Base-by-base conservation (phyloP, 2,329 filamentous ascomycete species). In the Monilinia vaccinii-corymbosi region DNA sequence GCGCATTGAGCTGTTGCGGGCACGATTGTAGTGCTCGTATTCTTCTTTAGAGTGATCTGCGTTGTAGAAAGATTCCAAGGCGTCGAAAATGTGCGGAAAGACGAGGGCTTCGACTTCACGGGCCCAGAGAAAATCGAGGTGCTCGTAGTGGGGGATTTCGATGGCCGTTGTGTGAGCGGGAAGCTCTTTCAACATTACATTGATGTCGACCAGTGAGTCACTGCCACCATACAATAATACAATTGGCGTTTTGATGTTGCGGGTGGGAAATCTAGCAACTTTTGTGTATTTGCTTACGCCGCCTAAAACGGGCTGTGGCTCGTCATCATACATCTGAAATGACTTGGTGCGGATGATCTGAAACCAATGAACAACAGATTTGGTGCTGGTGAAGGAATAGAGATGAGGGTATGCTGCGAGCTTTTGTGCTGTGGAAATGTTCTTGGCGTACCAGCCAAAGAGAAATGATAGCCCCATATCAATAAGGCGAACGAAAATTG, bases 241-340 rank as follows among this genome's bases (percentile, higher is more conserved):
- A 58, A 97, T 89, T 0, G 94, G 94, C 0, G 94, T 97, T 70
- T 90, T 92, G 78, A 99, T 99, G 71, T 99, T 99, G 65, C 89
- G 87, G 0, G 94, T 99, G 0, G 94, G 94, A 67, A 97, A 99
- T 71, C 89, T 93, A 68, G 94, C 91, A 7, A 97, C 92, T 72
- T 97, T 97, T 73, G 95, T 96, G 75, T 96, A 96, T 68, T 93
- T 91, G 70, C 83, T 86, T 58, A 82, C 82, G 5, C 85, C 85
- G 25, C 82, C 83, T 42, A 92, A 77, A 58, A 87, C 87, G 32
- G 87, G 86, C 60, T 91, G 88, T 0, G 94, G 82, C 68, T 97
- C 93, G 71, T 99, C 94, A 71, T 99, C 94, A 73, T 92, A 97
- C 89, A 99, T 97, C 74, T 99, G 94, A 73, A 99, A 97, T 31